Evolutionary conservation across 1,139 yeast species (phyloP).

Genomic region (Zygosaccharomyces sapae): DNA sequence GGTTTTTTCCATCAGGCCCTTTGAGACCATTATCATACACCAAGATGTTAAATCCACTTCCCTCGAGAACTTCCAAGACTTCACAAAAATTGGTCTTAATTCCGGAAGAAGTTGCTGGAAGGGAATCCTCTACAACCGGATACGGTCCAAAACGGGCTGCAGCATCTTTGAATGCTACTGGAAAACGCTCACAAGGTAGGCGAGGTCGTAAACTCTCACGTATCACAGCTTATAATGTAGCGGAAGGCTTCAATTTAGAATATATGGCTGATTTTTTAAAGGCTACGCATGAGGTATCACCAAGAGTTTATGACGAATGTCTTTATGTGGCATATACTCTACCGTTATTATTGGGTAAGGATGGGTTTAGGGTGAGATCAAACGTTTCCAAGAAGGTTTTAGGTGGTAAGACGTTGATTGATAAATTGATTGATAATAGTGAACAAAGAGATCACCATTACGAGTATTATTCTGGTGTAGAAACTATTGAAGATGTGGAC

Average conservation of each 20-base stretch:
- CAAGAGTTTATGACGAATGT: constrained; percentile 85
- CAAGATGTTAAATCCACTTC: constrained; percentile 62
- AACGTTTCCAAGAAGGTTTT: constrained; percentile 62
- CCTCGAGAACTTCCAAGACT: constrained; percentile 78
- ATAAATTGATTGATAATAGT: constrained; percentile 68
- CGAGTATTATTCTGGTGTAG: constrained; percentile 84
- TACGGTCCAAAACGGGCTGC: constrained; percentile 19
- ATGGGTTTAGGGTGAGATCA: constrained; percentile 78
- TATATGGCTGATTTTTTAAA: constrained; percentile 61
- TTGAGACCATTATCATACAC: constrained; percentile 35
- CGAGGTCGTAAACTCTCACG: constrained; percentile 70
- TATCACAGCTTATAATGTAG: constrained; percentile 84
- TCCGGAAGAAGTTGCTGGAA: constrained; percentile 56
- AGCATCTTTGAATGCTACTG: constrained; percentile 31
- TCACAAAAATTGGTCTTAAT: constrained; percentile 82
- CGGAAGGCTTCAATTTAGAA: constrained; percentile 71
- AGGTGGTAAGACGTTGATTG: constrained; percentile 63
- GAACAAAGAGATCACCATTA: constrained; percentile 88
- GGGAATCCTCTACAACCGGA: constrained; percentile 13
- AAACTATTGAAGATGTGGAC: constrained; percentile 60
- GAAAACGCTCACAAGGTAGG: constrained; percentile 60
- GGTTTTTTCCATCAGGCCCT: constrained; percentile 15
- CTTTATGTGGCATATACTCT: constrained; percentile 84
- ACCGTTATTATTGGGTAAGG: constrained; percentile 83
- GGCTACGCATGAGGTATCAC: constrained; percentile 73